Evolutionary conservation across 768 basidiomycete species (phyloP).

Genomic region (Daedalea quercina): DNA sequence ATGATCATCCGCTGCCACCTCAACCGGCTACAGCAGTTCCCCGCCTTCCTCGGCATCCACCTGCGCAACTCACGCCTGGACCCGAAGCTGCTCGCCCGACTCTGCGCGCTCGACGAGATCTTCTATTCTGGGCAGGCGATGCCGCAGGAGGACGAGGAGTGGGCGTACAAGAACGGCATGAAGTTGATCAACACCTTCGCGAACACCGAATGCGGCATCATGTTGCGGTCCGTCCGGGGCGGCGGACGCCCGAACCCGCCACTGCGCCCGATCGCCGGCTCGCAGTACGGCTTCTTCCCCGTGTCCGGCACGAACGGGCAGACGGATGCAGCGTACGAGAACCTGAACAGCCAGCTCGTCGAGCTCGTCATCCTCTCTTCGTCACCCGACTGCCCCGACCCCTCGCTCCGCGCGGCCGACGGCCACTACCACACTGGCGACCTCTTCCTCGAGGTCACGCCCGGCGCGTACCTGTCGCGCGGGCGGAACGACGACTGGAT

Average conservation of each 20-base stretch:
- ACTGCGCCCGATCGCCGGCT: conserved; percentile 18
- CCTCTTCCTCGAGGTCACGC: conserved; percentile 54
- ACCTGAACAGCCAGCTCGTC: conserved; percentile 42
- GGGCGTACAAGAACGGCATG: conserved; percentile 54
- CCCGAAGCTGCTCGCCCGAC: conserved; percentile 49
- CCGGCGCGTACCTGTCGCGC: conserved; percentile 52
- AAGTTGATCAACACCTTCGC: conserved; percentile 58
- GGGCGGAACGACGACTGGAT: conserved; percentile 79
- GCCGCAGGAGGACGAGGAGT: conserved; percentile 58
- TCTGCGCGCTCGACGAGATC: conserved; percentile 51
- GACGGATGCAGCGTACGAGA: conserved; percentile 36
- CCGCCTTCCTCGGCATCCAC: conserved; percentile 55
- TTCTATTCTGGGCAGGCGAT: conserved; percentile 57
- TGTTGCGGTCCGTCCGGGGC: conserved; percentile 52
- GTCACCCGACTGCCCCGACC: conserved; percentile 60
- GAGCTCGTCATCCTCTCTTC: conserved; percentile 60
- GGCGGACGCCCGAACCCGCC: conserved; percentile 11
- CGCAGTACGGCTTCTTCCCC: conserved; percentile 30
- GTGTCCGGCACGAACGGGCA: conserved; percentile 30
- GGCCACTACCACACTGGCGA: conserved; percentile 74
- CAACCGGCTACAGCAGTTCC: conserved; percentile 66
- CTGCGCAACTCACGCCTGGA: conserved; percentile 49
- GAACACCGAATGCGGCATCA: conserved; percentile 65
- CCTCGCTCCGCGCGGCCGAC: conserved; percentile 46
- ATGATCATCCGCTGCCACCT: conserved; percentile 59